Percentiles rank a stretch among this genome's conserved stretches.
These are phyloP conservation scores for Tubosaeta brunneosetosa DNA, from an alignment of 768 basidiomycete species.

Conservation along the genomic window DNA sequence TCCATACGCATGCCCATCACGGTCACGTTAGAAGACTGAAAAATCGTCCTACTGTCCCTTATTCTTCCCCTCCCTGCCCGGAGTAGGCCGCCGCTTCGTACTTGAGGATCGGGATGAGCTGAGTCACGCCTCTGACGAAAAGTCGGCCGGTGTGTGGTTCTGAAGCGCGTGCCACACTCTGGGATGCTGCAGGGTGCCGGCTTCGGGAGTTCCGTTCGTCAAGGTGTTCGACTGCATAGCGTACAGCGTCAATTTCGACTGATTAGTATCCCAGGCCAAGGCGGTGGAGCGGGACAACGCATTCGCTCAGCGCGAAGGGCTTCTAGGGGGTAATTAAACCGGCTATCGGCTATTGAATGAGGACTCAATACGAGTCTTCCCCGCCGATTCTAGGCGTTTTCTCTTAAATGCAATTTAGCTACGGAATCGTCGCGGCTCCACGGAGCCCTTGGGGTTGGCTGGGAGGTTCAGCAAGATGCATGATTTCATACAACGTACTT, in stretches of 20 bases:
- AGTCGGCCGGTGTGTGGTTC: not conserved
- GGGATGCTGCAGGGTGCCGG: not conserved
- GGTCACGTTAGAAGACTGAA: slow-evolving; percentile 15
- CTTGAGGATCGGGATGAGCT: not conserved
- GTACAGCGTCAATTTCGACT: not conserved
- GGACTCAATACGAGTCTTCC: not conserved
- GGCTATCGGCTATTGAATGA: slow-evolving; percentile 1
- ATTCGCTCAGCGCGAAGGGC: not conserved
- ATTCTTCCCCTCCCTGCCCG: not conserved
- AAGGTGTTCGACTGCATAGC: not conserved
- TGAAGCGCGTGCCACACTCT: not conserved
- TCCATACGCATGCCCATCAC: slow-evolving; percentile 2
- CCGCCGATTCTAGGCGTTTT: not conserved
- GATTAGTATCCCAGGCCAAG: not conserved
- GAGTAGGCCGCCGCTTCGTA: not conserved
- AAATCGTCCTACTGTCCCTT: not conserved
- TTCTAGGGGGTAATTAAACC: not conserved
- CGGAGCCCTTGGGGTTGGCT: slow-evolving; percentile 23
- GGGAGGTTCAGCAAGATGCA: not conserved
- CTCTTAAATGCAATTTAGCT: not conserved
- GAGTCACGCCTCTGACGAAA: slow-evolving; percentile 1
- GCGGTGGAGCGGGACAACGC: not conserved
- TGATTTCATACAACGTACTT: slow-evolving; percentile 2
- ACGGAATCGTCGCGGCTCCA: slow-evolving; percentile 12
- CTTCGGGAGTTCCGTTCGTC: not conserved